These are phyloP conservation scores for Hirsutella minnesotensis DNA, from an alignment of 2,329 filamentous ascomycete species.

Conservation along the genomic window DNA sequence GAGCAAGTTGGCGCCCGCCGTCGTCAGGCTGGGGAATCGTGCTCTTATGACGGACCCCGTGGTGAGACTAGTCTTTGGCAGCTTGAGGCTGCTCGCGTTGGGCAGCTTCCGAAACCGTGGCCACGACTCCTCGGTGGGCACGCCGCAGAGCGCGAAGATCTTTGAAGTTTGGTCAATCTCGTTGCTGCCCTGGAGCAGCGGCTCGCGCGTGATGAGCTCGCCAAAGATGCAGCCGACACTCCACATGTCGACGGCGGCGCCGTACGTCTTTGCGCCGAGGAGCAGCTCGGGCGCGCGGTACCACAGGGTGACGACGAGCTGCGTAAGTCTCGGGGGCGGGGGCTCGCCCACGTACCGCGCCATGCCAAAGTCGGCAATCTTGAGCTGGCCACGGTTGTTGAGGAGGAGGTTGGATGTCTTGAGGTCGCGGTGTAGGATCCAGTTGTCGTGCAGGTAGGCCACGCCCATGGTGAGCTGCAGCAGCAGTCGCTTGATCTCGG, in stretches of 20 bases:
- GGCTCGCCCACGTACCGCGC: slow-evolving; percentile 79
- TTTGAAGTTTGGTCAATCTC: slow-evolving; percentile 82
- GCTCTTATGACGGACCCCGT: slow-evolving; percentile 51
- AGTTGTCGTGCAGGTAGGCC: slow-evolving; percentile 75
- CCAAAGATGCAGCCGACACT: slow-evolving; percentile 92
- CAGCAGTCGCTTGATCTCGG: slow-evolving; percentile 84
- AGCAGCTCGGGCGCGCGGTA: slow-evolving; percentile 88
- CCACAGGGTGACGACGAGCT: slow-evolving; percentile 94
- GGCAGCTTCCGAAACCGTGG: slow-evolving; percentile 77
- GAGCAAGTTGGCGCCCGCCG: slow-evolving; percentile 60
- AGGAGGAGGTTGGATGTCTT: slow-evolving; percentile 91
- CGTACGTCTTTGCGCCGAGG: slow-evolving; percentile 68
- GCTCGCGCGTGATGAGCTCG: slow-evolving; percentile 74
- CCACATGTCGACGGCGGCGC: slow-evolving; percentile 80
- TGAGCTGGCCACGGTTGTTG: slow-evolving; percentile 88
- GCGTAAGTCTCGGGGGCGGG: slow-evolving; percentile 67
- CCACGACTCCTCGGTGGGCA: slow-evolving; percentile 75
- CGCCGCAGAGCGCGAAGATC: slow-evolving; percentile 82
- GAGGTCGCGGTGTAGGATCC: slow-evolving; percentile 87
- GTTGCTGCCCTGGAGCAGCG: slow-evolving; percentile 77
- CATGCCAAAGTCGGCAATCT: slow-evolving; percentile 98
- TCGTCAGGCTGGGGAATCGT: slow-evolving; percentile 71
- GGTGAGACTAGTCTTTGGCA: slow-evolving; percentile 39
- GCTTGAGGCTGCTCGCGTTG: slow-evolving; percentile 68
- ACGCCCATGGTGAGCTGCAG: slow-evolving; percentile 72